A percentile compares a stretch with the other conserved stretches of the same genome.
Evolutionary conservation across 1,284 basidiomycete genomes (phyloP).

Genomic region (Boletellus deceptivus): DNA sequence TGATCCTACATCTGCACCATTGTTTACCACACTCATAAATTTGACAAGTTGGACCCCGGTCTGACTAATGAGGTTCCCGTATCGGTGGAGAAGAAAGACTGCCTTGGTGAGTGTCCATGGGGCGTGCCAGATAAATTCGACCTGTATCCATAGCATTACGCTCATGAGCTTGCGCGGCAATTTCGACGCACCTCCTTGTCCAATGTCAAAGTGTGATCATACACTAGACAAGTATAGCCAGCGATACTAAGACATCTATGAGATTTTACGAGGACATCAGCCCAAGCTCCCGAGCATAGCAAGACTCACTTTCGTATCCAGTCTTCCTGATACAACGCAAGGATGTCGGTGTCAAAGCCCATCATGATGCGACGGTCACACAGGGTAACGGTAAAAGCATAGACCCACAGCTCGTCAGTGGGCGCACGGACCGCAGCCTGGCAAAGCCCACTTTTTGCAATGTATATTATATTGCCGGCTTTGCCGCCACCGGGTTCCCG

Average conservation of each 20-base stretch:
- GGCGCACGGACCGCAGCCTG: too few species aligned
- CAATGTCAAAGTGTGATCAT: neutral
- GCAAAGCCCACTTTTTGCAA: too few species aligned
- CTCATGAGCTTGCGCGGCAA: neutral
- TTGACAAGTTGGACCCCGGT: neutral
- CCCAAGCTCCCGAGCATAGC: neutral
- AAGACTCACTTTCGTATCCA: neutral
- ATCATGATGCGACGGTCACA: neutral
- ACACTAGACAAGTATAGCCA: neutral
- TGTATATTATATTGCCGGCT: too few species aligned
- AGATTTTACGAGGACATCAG: neutral
- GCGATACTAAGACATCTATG: neutral
- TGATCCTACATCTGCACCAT: neutral
- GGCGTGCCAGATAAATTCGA: neutral
- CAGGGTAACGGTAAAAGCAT: too few species aligned
- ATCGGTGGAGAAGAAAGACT: neutral
- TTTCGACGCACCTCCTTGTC: neutral
- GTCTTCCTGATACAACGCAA: neutral
- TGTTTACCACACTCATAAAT: neutral
- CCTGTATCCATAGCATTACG: neutral
- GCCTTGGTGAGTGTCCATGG: neutral
- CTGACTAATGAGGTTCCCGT: neutral
- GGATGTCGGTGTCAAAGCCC: neutral
- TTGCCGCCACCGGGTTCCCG: too few species aligned
- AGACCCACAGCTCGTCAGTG: too few species aligned